Evolutionary conservation across 2,329 filamentous ascomycete genomes (phyloP).

Genomic region (Sclerotinia glacialis): DNA sequence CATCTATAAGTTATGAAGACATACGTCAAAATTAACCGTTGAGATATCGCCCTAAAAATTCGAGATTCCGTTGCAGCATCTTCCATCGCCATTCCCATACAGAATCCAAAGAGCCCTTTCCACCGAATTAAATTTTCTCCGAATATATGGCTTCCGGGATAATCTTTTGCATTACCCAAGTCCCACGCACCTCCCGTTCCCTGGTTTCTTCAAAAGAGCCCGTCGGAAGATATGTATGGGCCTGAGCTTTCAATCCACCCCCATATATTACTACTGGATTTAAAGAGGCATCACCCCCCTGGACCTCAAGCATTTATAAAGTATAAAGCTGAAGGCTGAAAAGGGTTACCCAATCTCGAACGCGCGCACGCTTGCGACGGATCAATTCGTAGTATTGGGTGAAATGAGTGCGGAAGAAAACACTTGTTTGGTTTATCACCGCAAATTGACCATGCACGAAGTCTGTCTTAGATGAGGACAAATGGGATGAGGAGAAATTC

Average conservation of each 20-base stretch:
- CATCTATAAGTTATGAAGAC: too few species aligned
- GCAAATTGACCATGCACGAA: background rate
- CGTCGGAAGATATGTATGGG: background rate
- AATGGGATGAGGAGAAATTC: background rate
- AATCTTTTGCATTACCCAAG: background rate
- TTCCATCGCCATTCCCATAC: background rate
- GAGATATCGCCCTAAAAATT: too few species aligned
- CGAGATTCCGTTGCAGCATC: too few species aligned
- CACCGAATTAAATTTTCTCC: too few species aligned
- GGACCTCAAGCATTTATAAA: background rate
- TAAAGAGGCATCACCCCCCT: background rate
- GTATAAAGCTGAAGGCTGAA: background rate
- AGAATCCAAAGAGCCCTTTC: too few species aligned
- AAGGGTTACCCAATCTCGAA: background rate
- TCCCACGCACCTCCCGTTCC: background rate
- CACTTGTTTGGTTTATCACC: conserved; percentile 4
- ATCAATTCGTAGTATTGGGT: conserved; percentile 1
- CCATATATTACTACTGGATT: background rate
- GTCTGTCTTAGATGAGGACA: background rate
- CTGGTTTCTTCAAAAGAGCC: background rate
- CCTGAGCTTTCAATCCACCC: background rate
- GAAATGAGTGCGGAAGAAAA: background rate
- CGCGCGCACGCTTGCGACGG: background rate
- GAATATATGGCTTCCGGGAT: background rate
- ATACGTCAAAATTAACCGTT: too few species aligned